Evolutionary conservation across 1,284 basidiomycete species (phyloP).

Genomic region (Papiliotrema nemorosa): DNA sequence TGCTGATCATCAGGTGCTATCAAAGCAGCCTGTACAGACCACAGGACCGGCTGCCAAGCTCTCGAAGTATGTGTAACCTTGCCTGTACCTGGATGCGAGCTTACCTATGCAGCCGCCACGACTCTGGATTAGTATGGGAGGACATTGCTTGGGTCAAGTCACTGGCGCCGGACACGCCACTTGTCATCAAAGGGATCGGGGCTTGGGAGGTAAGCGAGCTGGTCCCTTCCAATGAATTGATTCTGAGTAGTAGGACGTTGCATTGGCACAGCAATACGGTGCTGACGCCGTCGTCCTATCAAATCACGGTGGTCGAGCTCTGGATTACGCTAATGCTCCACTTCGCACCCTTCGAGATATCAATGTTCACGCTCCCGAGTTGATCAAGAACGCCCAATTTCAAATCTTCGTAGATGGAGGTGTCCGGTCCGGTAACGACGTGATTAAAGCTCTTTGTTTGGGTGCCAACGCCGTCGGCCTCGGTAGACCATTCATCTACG

Average conservation of each 20-base stretch:
- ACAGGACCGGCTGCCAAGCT: background rate
- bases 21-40: no score
- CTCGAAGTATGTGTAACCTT: background rate
- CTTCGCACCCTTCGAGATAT: slow-evolving; percentile 53
- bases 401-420: slow-evolving; percentile 53
- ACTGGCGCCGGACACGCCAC: slow-evolving; percentile 44
- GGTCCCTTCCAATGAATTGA: slow-evolving; percentile 47
- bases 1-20: no score
- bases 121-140: slow-evolving; percentile 43
- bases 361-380: slow-evolving; percentile 50
- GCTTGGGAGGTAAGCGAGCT: slow-evolving; percentile 39
- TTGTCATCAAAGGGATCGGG: slow-evolving; percentile 52
- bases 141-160: slow-evolving; percentile 52
- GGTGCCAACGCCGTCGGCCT: slow-evolving; percentile 49
- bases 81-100: background rate
- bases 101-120: slow-evolving; percentile 5
- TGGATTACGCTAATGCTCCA: slow-evolving; percentile 48
- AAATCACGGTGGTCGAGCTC: slow-evolving; percentile 55
- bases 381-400: slow-evolving; percentile 52
- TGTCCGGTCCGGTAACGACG: slow-evolving; percentile 46
- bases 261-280: background rate
- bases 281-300: slow-evolving; percentile 18
- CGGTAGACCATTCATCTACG: slow-evolving; percentile 48
- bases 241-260: background rate
- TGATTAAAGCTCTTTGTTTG: slow-evolving; percentile 50